These are phyloP conservation scores for Phlebopus sp. DNA, from an alignment of 1,284 basidiomycete species.

Conservation along the genomic window DNA sequence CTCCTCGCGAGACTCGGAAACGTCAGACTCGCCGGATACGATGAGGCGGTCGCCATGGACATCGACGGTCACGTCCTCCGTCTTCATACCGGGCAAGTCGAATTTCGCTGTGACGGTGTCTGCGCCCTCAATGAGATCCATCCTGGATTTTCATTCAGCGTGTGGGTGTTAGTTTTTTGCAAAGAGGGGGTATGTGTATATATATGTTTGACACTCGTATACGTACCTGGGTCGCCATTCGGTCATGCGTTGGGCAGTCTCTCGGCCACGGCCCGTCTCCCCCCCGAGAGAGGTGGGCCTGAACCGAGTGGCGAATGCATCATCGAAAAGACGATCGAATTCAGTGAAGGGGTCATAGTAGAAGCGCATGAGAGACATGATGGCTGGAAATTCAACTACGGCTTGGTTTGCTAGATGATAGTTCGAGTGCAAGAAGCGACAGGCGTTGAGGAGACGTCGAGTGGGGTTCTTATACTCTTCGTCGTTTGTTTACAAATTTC, in stretches of 20 bases:
- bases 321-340: constrained; percentile 50
- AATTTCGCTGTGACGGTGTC: constrained; percentile 47
- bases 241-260: constrained; percentile 5
- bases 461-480: not conserved
- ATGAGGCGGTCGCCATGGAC: constrained; percentile 42
- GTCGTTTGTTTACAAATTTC: too few relatives aligned
- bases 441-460: not conserved
- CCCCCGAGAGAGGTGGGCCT: constrained; percentile 10
- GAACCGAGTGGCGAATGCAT: constrained; percentile 37
- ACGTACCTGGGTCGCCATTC: constrained; percentile 25
- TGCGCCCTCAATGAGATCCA: constrained; percentile 46
- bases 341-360: constrained; percentile 51
- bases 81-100: constrained; percentile 47
- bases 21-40: constrained; percentile 43
- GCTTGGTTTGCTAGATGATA: not conserved
- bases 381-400: not conserved
- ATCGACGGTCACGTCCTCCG: constrained; percentile 42
- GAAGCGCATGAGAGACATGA: constrained; percentile 36
- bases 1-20: constrained; percentile 36
- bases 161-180: too few relatives aligned
- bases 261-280: constrained; percentile 17
- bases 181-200: too few relatives aligned
- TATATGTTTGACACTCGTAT: not conserved
- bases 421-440: too few relatives aligned
- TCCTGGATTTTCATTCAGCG: constrained; percentile 29